These are phyloP conservation scores for Verticillium zaregamsianum DNA, from an alignment of 2,329 filamentous ascomycete genomes.

Conservation along the genomic window DNA sequence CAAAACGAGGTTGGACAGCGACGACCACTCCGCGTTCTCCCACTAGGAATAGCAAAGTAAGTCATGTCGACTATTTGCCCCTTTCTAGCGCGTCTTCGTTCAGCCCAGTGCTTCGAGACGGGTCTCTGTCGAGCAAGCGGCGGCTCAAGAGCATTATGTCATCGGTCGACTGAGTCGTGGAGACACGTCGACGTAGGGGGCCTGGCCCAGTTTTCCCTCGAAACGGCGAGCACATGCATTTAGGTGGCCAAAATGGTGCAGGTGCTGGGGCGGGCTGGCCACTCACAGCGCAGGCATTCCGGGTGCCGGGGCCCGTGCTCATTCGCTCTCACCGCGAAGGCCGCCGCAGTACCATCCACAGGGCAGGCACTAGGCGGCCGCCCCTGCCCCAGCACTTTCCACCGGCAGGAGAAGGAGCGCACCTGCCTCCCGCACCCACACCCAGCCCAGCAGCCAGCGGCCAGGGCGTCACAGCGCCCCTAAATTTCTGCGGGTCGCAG, in stretches of 20 bases:
- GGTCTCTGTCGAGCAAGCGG: background rate
- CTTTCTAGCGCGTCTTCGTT: background rate
- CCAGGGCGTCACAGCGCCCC: background rate
- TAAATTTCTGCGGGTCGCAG: slow-evolving; percentile 9
- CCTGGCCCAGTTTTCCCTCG: background rate
- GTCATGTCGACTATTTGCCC: background rate
- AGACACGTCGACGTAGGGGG: background rate
- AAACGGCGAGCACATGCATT: background rate
- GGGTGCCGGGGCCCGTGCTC: background rate
- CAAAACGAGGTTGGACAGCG: background rate
- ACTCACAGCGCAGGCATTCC: background rate
- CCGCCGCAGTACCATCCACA: background rate
- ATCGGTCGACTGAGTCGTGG: background rate
- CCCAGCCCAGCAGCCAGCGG: background rate
- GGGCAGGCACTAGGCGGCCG: background rate
- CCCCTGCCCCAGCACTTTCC: background rate
- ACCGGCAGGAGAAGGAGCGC: background rate
- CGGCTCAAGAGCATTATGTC: background rate
- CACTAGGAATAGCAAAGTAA: background rate
- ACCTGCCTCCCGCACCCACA: background rate
- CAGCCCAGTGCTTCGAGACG: background rate
- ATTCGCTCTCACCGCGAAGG: background rate
- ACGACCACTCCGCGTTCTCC: background rate
- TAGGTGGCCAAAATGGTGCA: slow-evolving; percentile 1
- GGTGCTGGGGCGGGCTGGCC: background rate